Conservation (phyloP, 305 asterid genomes). For the Fraxinus dipetala region DNA sequence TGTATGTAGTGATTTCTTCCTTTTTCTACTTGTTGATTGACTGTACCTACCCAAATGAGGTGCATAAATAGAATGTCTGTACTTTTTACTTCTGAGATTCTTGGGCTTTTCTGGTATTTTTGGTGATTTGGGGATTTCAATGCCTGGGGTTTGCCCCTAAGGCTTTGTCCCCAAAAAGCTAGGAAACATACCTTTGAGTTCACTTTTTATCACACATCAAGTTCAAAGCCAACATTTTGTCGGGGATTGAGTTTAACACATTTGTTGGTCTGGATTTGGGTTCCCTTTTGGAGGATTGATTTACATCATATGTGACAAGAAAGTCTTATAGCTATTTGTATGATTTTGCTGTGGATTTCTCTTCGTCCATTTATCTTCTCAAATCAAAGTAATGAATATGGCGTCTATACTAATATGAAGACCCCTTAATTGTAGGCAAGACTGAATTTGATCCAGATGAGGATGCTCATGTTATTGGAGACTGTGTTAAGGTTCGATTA, state of each 20-base stretch:
- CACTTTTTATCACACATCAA: background rate
- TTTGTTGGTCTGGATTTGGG: slow-evolving; percentile 4
- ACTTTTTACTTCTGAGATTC: background rate
- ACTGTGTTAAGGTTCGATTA: slow-evolving; percentile 84
- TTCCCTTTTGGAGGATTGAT: background rate
- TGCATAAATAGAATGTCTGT: background rate
- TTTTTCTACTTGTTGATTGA: background rate
- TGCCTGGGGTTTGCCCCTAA: background rate
- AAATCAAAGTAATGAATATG: background rate
- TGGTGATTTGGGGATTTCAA: background rate
- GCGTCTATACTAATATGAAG: slow-evolving; percentile 25
- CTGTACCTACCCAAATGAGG: background rate
- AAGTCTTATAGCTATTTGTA: background rate
- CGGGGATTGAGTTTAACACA: background rate
- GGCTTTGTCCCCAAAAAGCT: background rate
- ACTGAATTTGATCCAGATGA: slow-evolving; percentile 78
- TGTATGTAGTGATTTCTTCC: background rate
- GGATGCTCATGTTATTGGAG: slow-evolving; percentile 98
- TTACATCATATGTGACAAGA: background rate
- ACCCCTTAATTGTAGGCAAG: slow-evolving; percentile 55
- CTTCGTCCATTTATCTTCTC: background rate
- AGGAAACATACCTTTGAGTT: background rate
- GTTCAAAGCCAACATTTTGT: background rate
- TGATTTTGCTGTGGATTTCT: background rate
- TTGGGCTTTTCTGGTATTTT: background rate